These are phyloP conservation scores for Zoysia pacifica DNA, from an alignment of 176 grass and related monocot species.

Conservation along the genomic window DNA sequence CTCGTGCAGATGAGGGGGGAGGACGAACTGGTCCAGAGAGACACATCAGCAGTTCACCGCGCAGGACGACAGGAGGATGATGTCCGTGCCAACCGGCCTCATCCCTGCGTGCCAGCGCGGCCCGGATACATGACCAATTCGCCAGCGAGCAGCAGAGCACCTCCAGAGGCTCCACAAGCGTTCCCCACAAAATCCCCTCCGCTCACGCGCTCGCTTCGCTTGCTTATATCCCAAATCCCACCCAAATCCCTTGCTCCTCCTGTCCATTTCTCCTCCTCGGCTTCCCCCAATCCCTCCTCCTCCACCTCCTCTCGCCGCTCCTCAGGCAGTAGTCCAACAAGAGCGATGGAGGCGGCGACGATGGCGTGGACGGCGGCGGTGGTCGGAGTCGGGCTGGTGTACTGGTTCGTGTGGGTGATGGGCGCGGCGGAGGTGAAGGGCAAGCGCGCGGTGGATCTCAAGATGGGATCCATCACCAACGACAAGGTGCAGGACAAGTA, in stretches of 20 bases:
- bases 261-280: neutral
- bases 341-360: conserved; percentile 69
- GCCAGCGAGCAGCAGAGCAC: too few species aligned
- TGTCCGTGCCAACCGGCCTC: conserved; percentile 9
- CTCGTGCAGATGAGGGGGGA: too few species aligned
- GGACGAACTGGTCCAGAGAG: neutral
- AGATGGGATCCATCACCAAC: conserved; percentile 87
- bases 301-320: neutral
- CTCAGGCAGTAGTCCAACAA: neutral
- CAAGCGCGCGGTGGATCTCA: conserved; percentile 91
- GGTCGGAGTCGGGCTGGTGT: conserved; percentile 47
- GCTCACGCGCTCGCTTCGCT: neutral
- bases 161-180: neutral
- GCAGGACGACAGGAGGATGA: conserved; percentile 7
- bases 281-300: neutral
- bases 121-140: too few species aligned
- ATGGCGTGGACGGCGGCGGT: conserved; percentile 76
- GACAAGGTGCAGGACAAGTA: conserved; percentile 96
- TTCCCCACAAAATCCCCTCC: conserved; percentile 1
- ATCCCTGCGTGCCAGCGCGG: neutral
- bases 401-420: conserved; percentile 99
- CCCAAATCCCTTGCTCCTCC: conserved; percentile 25
- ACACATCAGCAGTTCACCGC: neutral
- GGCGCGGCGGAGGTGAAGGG: conserved; percentile 97
- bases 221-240: conserved; percentile 28